These are phyloP conservation scores for Neofusicoccum laricinum DNA, from an alignment of 2,329 filamentous ascomycete genomes.

Conservation along the genomic window DNA sequence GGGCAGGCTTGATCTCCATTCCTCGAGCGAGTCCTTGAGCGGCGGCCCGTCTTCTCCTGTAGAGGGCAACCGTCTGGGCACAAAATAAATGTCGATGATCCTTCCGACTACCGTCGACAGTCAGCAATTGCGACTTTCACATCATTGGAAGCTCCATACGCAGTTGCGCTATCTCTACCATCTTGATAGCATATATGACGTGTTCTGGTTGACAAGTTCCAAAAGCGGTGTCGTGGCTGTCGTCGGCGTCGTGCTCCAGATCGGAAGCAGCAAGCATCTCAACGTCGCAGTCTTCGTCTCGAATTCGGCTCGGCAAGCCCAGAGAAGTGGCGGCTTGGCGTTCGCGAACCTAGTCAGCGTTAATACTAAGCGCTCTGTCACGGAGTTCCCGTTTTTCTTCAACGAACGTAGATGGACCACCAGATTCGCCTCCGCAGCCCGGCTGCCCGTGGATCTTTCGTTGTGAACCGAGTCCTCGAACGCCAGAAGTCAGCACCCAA, in stretches of 20 bases:
- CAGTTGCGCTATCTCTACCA: not conserved
- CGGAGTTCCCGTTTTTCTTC: too few relatives aligned
- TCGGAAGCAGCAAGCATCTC: conserved; percentile 38
- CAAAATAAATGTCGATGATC: conserved; percentile 1
- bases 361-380: conserved; percentile 12
- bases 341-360: conserved; percentile 41
- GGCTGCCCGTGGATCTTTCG: conserved; percentile 26
- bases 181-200: conserved; percentile 14
- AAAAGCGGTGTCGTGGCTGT: conserved; percentile 27
- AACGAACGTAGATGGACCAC: conserved; percentile 50
- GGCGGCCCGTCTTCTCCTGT: not conserved
- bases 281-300: conserved; percentile 50
- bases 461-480: conserved; percentile 29
- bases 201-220: conserved; percentile 34
- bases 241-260: conserved; percentile 33
- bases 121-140: not conserved
- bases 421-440: conserved; percentile 49
- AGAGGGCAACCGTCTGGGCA: not conserved
- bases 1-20: not conserved
- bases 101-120: not conserved
- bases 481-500: conserved; percentile 20
- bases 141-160: not conserved
- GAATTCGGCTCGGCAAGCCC: conserved; percentile 47
- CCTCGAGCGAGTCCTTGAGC: not conserved
- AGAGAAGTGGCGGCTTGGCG: conserved; percentile 47